Base-by-base conservation (phyloP, 1,284 basidiomycete species). In the Exsudoporus floridanus region DNA sequence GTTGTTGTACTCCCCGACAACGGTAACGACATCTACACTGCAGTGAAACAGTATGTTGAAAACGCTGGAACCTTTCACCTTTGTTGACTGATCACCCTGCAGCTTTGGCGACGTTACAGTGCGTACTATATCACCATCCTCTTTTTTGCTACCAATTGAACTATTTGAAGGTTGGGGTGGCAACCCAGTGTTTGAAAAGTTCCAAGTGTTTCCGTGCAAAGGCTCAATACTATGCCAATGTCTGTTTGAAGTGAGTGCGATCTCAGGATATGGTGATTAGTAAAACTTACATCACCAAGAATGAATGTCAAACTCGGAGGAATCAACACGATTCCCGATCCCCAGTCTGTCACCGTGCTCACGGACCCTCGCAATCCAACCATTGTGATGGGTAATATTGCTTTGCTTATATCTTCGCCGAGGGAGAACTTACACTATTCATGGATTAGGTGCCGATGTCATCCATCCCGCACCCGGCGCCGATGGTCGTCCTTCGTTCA, bases 261-360 rank as follows among this genome's bases (percentile, higher is more conserved):
- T 45, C 31, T 49, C 42, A n/a, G 46, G 19, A 16, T 38, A 14
- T 6, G 25, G 18, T 34, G 12, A 19, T 19, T 37, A 19, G 9
- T 6, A 23, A 37, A 42, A 47, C 50, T 54, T 36, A 64, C 4
- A 34, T 9, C 10, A 2, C 40, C 8, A 59, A 91, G 88, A 65
- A 77, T 92, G 59, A 91, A 91, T 60, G 88, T 88, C 21, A 91
- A 92, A 66, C 74, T 91, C 0, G 89, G 88, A 18, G 88, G 89
- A 0, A 85, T 90, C 63, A 92, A 91, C 63, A 80, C 79, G 4
- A 76, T 90, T 40, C 87, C 86, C 0, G 84, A 86, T 46, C 76
- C 83, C 1, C 73, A 76, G 16, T 83, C 83, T 0, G 80, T 85
- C 5, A 73, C 77, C 0, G 75, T 80, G 9, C 73, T 89, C n/a